These are phyloP conservation scores for Metschnikowia kunwiensis DNA, from an alignment of 805 yeast species.

Conservation along the genomic window DNA sequence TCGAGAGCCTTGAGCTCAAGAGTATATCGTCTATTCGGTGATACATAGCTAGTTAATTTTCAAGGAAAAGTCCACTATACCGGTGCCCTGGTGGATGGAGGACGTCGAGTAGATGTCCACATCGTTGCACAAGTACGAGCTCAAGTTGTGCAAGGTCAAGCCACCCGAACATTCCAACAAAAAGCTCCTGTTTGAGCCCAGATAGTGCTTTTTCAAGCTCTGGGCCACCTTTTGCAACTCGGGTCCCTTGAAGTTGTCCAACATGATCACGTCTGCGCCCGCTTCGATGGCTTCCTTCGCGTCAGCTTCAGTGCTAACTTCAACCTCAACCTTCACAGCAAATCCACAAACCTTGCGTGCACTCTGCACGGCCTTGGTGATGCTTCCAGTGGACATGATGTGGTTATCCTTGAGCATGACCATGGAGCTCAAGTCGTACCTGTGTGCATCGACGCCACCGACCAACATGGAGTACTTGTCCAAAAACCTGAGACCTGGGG, in stretches of 20 bases:
- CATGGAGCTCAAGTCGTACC: conserved; percentile 90
- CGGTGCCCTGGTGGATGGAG: conserved; percentile 88
- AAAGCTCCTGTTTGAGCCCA: conserved; percentile 45
- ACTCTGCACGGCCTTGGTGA: conserved; percentile 71
- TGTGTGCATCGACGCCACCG: conserved; percentile 91
- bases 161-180: conserved; percentile 93
- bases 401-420: conserved; percentile 96
- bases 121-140: conserved; percentile 64
- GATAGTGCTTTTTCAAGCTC: conserved; percentile 57
- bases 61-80: conserved; percentile 77
- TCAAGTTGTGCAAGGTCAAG: conserved; percentile 64
- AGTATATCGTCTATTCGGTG: conserved; percentile 39
- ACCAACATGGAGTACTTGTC: conserved; percentile 94
- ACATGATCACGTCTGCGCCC: conserved; percentile 94
- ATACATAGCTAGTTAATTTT: conserved; percentile 45
- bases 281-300: conserved; percentile 92
- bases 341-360: conserved; percentile 87
- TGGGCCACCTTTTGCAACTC: conserved; percentile 64
- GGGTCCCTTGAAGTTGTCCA: conserved; percentile 77
- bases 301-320: conserved; percentile 78
- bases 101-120: conserved; percentile 90
- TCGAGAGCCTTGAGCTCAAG: conserved; percentile 36
- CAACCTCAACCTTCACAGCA: conserved; percentile 87
- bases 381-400: conserved; percentile 89
- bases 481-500: conserved; percentile 85